Evolutionary conservation across 192 early-diverging fungal species (phyloP).

Genomic region (Geosiphon pyriformis): DNA sequence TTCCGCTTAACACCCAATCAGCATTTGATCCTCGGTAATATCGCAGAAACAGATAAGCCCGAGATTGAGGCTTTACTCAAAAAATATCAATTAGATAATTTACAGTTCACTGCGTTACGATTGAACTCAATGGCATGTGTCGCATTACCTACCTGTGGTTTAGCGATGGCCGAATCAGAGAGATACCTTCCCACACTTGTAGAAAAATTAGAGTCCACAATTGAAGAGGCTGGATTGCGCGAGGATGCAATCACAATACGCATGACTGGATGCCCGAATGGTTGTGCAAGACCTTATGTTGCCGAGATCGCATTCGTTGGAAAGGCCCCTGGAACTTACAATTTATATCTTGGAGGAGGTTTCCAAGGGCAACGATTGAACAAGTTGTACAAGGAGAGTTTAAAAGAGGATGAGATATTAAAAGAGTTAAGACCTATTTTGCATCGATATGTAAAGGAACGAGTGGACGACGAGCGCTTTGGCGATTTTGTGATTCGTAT

Average conservation of each 20-base stretch:
- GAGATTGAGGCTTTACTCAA: conserved; percentile 64
- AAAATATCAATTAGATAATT: conserved; percentile 79
- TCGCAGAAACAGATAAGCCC: conserved; percentile 65
- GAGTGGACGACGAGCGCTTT: conserved; percentile 75
- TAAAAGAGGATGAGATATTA: conserved; percentile 87
- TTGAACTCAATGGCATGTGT: conserved; percentile 95
- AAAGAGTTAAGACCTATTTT: conserved; percentile 72
- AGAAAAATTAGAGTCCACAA: conserved; percentile 65
- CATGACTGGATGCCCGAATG: conserved; percentile 99
- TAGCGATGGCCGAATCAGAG: conserved; percentile 97
- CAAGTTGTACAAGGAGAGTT: conserved; percentile 86
- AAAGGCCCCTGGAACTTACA: conserved; percentile 92
- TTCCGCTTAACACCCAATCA: conserved; percentile 92
- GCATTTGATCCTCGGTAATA: conserved; percentile 79
- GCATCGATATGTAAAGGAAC: conserved; percentile 68
- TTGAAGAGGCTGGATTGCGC: conserved; percentile 77
- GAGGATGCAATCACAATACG: conserved; percentile 90
- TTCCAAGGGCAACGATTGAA: conserved; percentile 81
- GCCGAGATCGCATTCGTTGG: conserved; percentile 95
- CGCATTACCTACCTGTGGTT: conserved; percentile 88
- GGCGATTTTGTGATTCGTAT: conserved; percentile 93
- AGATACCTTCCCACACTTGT: conserved; percentile 88
- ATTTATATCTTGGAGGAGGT: conserved; percentile 91
- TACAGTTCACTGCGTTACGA: conserved; percentile 70
- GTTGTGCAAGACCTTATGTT: conserved; percentile 90